phyloP scores from a whole-genome alignment of 441 rosid genomes.

The Euphorbia celastroides region DNA sequence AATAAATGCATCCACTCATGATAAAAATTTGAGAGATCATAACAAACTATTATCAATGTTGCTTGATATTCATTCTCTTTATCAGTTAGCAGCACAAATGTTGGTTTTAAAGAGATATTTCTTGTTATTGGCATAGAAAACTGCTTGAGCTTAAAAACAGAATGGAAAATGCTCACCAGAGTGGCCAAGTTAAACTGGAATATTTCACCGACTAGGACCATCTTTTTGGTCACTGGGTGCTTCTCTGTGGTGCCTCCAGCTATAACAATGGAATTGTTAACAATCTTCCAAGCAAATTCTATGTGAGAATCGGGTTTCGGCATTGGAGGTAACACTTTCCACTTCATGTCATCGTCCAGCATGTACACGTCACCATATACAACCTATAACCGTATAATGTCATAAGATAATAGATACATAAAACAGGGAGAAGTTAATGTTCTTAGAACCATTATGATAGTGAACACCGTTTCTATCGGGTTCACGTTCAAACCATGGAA shows the following conservation, averaged over 20 bases:
- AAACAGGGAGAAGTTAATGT: neutral
- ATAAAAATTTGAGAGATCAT: neutral
- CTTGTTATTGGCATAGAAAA: too few relatives aligned
- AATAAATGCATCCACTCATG: neutral
- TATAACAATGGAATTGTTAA: constrained; percentile 72
- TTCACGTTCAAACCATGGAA: neutral
- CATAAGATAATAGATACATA: neutral
- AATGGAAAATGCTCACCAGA: constrained; percentile 35
- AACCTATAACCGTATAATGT: constrained; percentile 36
- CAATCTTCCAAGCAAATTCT: constrained; percentile 85
- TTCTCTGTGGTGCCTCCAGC: constrained; percentile 96
- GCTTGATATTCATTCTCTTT: too few relatives aligned
- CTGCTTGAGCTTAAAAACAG: too few relatives aligned
- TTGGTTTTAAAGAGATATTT: too few relatives aligned
- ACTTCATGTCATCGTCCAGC: constrained; percentile 88
- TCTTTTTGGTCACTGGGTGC: constrained; percentile 84
- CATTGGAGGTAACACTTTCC: constrained; percentile 79
- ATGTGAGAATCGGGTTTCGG: constrained; percentile 94
- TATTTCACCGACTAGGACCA: constrained; percentile 80
- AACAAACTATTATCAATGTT: neutral
- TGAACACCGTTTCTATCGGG: neutral
- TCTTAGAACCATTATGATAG: neutral
- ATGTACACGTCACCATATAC: constrained; percentile 76
- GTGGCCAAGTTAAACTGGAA: constrained; percentile 73
- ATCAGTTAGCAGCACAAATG: too few relatives aligned